Conservation (phyloP, 805 yeast species). For the Jamesozyma lodderae region DNA sequence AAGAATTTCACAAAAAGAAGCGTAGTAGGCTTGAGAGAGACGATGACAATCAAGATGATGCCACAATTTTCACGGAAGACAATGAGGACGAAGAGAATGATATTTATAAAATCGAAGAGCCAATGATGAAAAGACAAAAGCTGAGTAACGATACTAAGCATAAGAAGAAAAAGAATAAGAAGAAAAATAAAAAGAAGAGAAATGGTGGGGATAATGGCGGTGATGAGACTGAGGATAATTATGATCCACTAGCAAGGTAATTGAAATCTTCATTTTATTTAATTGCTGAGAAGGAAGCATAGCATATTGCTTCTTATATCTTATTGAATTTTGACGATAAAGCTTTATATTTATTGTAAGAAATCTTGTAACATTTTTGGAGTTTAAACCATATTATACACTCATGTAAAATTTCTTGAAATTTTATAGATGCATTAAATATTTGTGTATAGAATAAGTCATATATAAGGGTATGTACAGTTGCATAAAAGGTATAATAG, state of each 20-base stretch:
- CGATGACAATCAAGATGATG: conserved; percentile 11
- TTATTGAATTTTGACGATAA: no score
- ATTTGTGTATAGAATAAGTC: no score
- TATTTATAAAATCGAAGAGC: conserved; percentile 11
- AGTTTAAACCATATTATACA: no score
- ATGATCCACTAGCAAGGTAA: conserved; percentile 11
- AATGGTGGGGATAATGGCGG: conserved; percentile 2
- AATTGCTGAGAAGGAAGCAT: no score
- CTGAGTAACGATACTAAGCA: not conserved
- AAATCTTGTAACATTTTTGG: no score
- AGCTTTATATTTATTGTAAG: no score
- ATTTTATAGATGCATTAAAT: no score
- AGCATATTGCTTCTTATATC: no score
- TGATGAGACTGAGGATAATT: conserved; percentile 20
- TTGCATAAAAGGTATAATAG: not conserved
- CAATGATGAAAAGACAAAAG: conserved; percentile 12
- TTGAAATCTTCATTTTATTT: no score
- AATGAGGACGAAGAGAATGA: conserved; percentile 15
- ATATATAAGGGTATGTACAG: not conserved
- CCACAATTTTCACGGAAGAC: conserved; percentile 8
- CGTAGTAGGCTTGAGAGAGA: conserved; percentile 20
- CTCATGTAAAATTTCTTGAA: no score
- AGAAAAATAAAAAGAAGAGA: conserved; percentile 16
- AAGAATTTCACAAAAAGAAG: conserved; percentile 23
- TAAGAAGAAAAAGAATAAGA: conserved; percentile 2